Evolutionary conservation across 768 basidiomycete genomes (phyloP).

Genomic region (Tephrocybe rancida): DNA sequence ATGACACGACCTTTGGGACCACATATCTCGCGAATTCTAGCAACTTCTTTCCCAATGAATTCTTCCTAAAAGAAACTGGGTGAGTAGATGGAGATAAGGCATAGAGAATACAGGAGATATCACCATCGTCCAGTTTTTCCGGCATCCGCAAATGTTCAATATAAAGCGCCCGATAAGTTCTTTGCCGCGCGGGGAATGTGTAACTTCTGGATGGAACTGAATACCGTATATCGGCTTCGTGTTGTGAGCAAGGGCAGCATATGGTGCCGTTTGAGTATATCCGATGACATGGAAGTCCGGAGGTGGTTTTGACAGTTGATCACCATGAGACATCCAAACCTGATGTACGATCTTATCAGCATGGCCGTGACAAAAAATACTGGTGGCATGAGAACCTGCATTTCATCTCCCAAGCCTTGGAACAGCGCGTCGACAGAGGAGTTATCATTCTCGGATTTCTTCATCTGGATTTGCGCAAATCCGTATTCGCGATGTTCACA

Average conservation of each 20-base stretch:
- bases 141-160: conserved; percentile 80
- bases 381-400: conserved; percentile 61
- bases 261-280: conserved; percentile 84
- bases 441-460: conserved; percentile 54
- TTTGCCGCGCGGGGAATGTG: conserved; percentile 88
- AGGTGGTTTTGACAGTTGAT: conserved; percentile 85
- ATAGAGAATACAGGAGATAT: conserved; percentile 6
- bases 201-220: conserved; percentile 99
- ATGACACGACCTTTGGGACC: conserved; percentile 95
- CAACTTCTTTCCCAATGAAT: conserved; percentile 96
- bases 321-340: conserved; percentile 99
- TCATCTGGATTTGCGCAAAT: conserved; percentile 78
- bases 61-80: conserved; percentile 63
- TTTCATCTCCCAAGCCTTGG: conserved; percentile 81
- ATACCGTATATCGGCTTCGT: conserved; percentile 91
- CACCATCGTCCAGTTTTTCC: conserved; percentile 93
- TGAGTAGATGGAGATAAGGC: conserved; percentile 9
- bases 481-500: conserved; percentile 97
- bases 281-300: conserved; percentile 88
- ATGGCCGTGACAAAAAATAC: neutral
- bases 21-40: conserved; percentile 91
- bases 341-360: conserved; percentile 32
- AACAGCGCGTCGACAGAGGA: conserved; percentile 75
- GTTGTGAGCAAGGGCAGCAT: conserved; percentile 91
- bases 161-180: conserved; percentile 89